These are phyloP conservation scores for Oldenlandia corymbosa DNA, from an alignment of 257 asterid species.

Conservation along the genomic window DNA sequence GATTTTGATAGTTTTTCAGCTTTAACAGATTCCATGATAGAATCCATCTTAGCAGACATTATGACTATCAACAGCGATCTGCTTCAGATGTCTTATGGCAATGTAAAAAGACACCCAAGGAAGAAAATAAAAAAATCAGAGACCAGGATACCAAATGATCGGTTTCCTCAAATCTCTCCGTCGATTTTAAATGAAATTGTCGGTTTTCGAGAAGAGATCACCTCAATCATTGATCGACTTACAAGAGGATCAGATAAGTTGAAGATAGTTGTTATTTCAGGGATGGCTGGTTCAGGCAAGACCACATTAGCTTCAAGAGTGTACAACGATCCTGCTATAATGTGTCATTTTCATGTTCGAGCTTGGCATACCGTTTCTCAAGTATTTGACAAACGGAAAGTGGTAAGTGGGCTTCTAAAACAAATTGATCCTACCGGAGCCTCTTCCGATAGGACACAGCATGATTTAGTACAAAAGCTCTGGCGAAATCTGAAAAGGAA, in stretches of 20 bases:
- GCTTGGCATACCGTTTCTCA: background rate
- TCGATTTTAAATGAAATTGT: no score
- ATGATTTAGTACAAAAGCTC: background rate
- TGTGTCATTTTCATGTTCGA: background rate
- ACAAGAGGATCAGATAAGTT: no score
- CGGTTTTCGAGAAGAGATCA: background rate
- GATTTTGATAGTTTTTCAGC: background rate
- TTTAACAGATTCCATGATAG: background rate
- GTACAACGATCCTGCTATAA: background rate
- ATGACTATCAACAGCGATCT: no score
- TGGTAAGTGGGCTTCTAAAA: background rate
- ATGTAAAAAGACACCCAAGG: background rate
- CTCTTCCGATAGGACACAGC: background rate
- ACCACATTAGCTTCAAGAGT: no score
- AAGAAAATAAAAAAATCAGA: no score
- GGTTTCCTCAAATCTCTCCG: background rate
- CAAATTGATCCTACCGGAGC: background rate
- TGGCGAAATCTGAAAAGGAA: background rate
- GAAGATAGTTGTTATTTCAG: background rate
- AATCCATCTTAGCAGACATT: no score
- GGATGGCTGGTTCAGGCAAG: conserved; percentile 8
- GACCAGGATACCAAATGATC: background rate
- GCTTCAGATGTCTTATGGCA: background rate
- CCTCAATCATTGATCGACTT: background rate
- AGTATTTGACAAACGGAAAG: background rate